phyloP scores from a whole-genome alignment of 345 rosid genomes.

The Tarenaya hassleriana region DNA sequence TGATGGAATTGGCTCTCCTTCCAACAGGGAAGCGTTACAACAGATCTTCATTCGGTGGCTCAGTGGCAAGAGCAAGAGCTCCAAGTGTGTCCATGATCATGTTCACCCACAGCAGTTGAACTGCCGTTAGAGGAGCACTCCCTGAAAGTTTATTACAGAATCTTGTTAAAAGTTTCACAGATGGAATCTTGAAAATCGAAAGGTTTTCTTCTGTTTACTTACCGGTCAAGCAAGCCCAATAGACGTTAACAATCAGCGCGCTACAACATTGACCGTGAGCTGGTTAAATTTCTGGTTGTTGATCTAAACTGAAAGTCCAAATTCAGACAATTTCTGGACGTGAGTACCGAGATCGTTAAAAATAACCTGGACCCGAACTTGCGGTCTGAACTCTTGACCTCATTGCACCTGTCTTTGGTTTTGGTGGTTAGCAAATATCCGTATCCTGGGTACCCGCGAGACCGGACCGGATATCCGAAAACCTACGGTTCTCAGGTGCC shows the following conservation, averaged over 20 bases:
- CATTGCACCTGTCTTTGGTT: too few species aligned
- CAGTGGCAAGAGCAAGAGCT: constrained; percentile 86
- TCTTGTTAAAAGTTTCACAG: background rate
- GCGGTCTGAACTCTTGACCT: too few species aligned
- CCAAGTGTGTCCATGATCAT: constrained; percentile 87
- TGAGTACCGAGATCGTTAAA: too few species aligned
- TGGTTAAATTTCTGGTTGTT: constrained; percentile 93
- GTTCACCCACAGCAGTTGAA: constrained; percentile 83
- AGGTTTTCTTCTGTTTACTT: constrained; percentile 5
- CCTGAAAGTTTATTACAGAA: constrained; percentile 28
- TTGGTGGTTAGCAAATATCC: too few species aligned
- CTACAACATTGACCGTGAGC: constrained; percentile 84
- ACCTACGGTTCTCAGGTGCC: too few species aligned
- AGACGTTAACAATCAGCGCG: constrained; percentile 76
- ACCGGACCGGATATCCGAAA: too few species aligned
- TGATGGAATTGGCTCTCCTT: constrained; percentile 65
- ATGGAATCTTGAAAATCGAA: background rate
- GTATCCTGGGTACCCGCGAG: too few species aligned
- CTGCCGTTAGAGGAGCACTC: constrained; percentile 70
- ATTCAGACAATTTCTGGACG: too few species aligned
- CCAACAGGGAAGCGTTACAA: constrained; percentile 65
- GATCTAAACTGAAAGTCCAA: constrained; percentile 92
- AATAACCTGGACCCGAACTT: too few species aligned
- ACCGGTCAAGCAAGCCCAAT: constrained; percentile 93
- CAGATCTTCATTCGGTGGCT: constrained; percentile 62